These are phyloP conservation scores for Glomus cerebriforme DNA, from an alignment of 192 early-diverging fungal genomes.

Conservation along the genomic window DNA sequence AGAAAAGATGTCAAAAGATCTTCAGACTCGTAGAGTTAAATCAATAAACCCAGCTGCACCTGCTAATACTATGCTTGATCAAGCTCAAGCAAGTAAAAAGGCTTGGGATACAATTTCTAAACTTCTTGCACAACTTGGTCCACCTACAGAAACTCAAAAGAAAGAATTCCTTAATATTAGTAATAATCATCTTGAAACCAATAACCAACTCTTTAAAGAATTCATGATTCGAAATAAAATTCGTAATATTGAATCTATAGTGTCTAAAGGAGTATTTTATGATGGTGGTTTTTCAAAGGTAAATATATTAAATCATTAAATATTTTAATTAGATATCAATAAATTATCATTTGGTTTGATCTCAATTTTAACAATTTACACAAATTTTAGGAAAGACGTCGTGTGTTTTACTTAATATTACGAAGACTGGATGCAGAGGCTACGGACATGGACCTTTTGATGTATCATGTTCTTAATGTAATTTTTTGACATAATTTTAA, in stretches of 20 bases:
- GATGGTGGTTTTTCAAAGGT: conserved; percentile 77
- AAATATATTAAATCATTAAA: neutral
- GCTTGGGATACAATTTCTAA: conserved; percentile 80
- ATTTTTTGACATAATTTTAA: conserved; percentile 18
- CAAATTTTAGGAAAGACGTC: conserved; percentile 55
- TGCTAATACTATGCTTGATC: conserved; percentile 18
- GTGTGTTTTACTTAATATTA: conserved; percentile 85
- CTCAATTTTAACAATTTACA: neutral
- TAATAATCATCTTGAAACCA: conserved; percentile 50
- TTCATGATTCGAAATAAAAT: conserved; percentile 73
- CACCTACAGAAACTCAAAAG: conserved; percentile 70
- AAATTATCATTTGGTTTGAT: neutral
- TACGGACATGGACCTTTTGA: conserved; percentile 82
- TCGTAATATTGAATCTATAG: conserved; percentile 67
- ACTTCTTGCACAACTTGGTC: conserved; percentile 85
- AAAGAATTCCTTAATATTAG: conserved; percentile 45
- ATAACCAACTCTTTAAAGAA: conserved; percentile 56
- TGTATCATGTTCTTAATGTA: conserved; percentile 75
- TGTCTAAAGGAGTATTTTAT: conserved; percentile 76
- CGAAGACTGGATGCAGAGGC: conserved; percentile 72
- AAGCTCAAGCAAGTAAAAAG: conserved; percentile 57
- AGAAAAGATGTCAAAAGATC: conserved; percentile 68
- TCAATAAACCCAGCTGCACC: conserved; percentile 34
- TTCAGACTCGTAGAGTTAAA: conserved; percentile 51
- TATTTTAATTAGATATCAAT: neutral